Evolutionary conservation across 176 grass and related monocot species (phyloP), one percentile per base, ranked within the genome.

Genomic region (Thinopyrum elongatum): DNA sequence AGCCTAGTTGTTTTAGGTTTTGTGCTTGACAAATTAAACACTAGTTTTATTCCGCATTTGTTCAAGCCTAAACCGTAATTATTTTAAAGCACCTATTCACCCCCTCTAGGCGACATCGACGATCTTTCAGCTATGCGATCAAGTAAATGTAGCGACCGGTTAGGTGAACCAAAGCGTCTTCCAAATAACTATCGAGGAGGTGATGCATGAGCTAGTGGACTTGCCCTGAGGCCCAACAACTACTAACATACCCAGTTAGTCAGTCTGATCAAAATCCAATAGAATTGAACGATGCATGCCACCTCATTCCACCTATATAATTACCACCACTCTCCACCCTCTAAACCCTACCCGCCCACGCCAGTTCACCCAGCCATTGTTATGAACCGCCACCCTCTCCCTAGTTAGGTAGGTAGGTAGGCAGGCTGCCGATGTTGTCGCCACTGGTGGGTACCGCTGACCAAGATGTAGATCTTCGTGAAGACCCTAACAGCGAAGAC

Each of bases 401-500:
- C 7, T 42, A 42, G 41, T 42, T 21, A 76, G 82, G 12, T 47
- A 47, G 12, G 66, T 80, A 74, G 74, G 59, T 71, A 28, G 55
- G 62, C 26, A 28, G 55, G 62, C 26, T 31, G 70, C 44, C 42
- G 70, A 61, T 6, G 84, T 41, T 19, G 79, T 42, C 59, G 76
- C 76, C 60, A 69, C 69, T 75, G 39, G 61, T 47, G 44, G 3
- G 44, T 14, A 47, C 13, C 44, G 13, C 44, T 47, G 4, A 47
- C 36, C 58, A 87, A 87, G 84, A 94, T 94, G 92, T 84, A 91
- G 89, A 94, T 93, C 67, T 95, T 95, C 82, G 91, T 95, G 85
- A 97, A 97, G 88, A 95, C 93, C 80, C 81, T 93, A 84, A 97
- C 84, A 47, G 91, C 93, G 76, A 98, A 93, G 91, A 98, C 95